Conservation (phyloP, 2,329 filamentous ascomycete species). For the Immersiporthe knoxdaviesiana region DNA sequence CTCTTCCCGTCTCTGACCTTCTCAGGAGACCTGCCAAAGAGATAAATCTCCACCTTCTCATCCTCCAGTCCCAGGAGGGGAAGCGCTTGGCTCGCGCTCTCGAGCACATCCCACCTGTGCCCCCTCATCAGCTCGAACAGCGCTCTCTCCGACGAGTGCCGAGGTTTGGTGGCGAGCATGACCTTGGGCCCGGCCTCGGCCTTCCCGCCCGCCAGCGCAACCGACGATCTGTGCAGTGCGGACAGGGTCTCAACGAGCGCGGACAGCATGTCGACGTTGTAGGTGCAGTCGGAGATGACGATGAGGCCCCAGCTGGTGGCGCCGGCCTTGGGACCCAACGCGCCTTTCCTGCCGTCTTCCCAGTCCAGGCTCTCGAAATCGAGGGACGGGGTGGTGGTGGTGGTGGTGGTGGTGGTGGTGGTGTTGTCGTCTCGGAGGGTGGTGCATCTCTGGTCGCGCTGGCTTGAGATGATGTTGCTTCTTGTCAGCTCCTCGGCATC, state of each 20-base stretch:
- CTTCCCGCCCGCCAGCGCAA: slow-evolving; percentile 14
- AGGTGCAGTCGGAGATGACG: slow-evolving; percentile 63
- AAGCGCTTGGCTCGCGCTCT: slow-evolving; percentile 48
- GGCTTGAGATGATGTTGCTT: slow-evolving; percentile 49
- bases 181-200: slow-evolving; percentile 42
- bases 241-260: slow-evolving; percentile 57
- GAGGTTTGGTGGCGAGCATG: slow-evolving; percentile 59
- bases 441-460: slow-evolving; percentile 6
- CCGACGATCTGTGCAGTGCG: slow-evolving; percentile 46
- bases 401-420: too few relatives aligned
- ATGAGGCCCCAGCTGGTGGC: slow-evolving; percentile 55
- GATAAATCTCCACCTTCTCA: slow-evolving; percentile 56
- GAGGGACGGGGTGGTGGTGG: not conserved
- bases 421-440: not conserved
- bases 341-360: slow-evolving; percentile 52
- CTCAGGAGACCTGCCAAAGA: slow-evolving; percentile 46
- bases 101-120: slow-evolving; percentile 49
- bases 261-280: slow-evolving; percentile 60
- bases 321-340: slow-evolving; percentile 47
- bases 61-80: slow-evolving; percentile 49
- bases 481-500: slow-evolving; percentile 55
- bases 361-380: slow-evolving; percentile 61
- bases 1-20: not conserved
- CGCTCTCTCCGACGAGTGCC: slow-evolving; percentile 56
- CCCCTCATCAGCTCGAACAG: slow-evolving; percentile 52